These are phyloP conservation scores for Galerina marginata DNA, from an alignment of 768 basidiomycete species.

Conservation along the genomic window DNA sequence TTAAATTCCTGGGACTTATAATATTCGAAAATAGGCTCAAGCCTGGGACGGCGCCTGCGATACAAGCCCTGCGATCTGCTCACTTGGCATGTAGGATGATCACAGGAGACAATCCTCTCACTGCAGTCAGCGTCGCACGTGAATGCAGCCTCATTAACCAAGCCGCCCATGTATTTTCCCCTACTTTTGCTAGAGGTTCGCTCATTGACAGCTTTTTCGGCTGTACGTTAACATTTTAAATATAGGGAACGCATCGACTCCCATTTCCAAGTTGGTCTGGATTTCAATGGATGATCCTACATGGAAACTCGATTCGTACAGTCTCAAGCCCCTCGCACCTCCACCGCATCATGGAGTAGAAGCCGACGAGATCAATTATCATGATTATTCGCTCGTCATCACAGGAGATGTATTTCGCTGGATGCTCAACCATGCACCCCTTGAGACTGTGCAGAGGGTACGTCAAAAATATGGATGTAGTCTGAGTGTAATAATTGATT, in stretches of 20 bases:
- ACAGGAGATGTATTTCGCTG: slow-evolving; percentile 97
- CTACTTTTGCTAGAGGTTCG: slow-evolving; percentile 76
- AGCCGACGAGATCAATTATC: slow-evolving; percentile 71
- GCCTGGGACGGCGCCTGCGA: slow-evolving; percentile 87
- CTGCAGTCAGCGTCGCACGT: slow-evolving; percentile 94
- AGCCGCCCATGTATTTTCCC: slow-evolving; percentile 87
- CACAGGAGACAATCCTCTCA: slow-evolving; percentile 96
- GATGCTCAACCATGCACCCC: slow-evolving; percentile 94
- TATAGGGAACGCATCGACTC: slow-evolving; percentile 57
- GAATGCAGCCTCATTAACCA: slow-evolving; percentile 91
- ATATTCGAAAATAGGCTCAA: slow-evolving; percentile 99
- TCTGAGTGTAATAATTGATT: neutral
- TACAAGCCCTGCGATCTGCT: slow-evolving; percentile 85
- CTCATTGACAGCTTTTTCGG: neutral
- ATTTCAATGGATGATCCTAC: slow-evolving; percentile 85
- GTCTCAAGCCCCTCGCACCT: slow-evolving; percentile 78
- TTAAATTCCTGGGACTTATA: slow-evolving; percentile 92
- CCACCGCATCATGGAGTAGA: slow-evolving; percentile 76
- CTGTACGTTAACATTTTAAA: neutral
- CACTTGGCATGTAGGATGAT: slow-evolving; percentile 97
- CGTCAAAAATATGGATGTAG: slow-evolving; percentile 28
- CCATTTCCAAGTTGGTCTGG: slow-evolving; percentile 81
- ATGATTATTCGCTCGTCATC: slow-evolving; percentile 90
- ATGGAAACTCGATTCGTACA: slow-evolving; percentile 89
- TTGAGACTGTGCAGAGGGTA: slow-evolving; percentile 94